phyloP scores from a whole-genome alignment of 2,329 filamentous ascomycete genomes.

The Phyllachora maydis region DNA sequence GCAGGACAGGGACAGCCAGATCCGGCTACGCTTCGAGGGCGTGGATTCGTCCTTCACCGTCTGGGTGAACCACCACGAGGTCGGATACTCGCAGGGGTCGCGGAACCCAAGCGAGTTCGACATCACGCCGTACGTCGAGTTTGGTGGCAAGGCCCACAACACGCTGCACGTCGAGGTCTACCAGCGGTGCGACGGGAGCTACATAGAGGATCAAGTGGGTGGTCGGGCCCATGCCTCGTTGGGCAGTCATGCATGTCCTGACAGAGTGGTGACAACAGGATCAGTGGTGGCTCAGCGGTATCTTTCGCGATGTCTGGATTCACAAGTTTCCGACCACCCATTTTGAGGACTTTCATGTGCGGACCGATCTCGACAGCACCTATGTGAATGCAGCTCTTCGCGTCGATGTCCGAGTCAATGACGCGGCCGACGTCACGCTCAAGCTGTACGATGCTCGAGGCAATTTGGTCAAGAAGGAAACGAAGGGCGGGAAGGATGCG shows the following conservation, averaged over 20 bases:
- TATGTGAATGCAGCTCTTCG: constrained; percentile 27
- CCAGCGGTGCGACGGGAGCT: constrained; percentile 50
- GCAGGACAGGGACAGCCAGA: constrained; percentile 25
- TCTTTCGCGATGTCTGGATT: constrained; percentile 40
- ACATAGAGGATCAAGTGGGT: constrained; percentile 42
- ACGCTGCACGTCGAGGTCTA: constrained; percentile 46
- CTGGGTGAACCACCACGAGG: constrained; percentile 44
- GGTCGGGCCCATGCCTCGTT: constrained; percentile 9
- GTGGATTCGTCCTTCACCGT: constrained; percentile 54
- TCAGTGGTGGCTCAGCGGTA: constrained; percentile 38
- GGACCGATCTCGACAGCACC: constrained; percentile 26
- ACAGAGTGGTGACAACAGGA: constrained; percentile 12
- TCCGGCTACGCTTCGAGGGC: constrained; percentile 53
- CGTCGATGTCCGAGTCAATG: constrained; percentile 15
- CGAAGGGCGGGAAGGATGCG: constrained; percentile 7
- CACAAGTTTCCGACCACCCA: constrained; percentile 31
- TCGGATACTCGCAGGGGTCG: constrained; percentile 54
- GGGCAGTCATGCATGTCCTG: not conserved
- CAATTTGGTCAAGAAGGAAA: constrained; percentile 7
- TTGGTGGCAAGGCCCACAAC: constrained; percentile 26
- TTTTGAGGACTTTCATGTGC: constrained; percentile 34
- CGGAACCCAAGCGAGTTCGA: constrained; percentile 59
- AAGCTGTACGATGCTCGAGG: constrained; percentile 7
- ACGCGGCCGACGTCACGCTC: constrained; percentile 4
- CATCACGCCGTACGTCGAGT: constrained; percentile 28